phyloP scores from a whole-genome alignment of 164 flowering plant genomes.

The Berberis vulgaris region DNA sequence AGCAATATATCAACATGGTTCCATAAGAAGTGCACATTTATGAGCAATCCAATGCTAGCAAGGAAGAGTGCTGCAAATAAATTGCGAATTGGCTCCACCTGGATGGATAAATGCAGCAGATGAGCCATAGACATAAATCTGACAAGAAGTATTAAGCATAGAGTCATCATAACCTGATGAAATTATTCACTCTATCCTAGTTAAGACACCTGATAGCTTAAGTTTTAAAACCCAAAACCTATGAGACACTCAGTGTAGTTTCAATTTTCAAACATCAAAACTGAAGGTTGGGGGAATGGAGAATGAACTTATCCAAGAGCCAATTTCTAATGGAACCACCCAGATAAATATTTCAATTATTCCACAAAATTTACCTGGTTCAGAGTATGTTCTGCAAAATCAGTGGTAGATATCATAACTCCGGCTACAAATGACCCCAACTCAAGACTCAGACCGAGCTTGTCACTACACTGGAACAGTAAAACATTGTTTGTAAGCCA shows the following conservation, averaged over 20 bases:
- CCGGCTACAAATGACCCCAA: constrained; percentile 98
- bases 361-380: constrained; percentile 56
- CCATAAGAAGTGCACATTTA: constrained; percentile 90
- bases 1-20: constrained; percentile 88
- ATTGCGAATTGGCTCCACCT: constrained; percentile 98
- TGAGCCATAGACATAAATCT: too few relatives aligned
- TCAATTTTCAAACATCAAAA: too few relatives aligned
- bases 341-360: not conserved
- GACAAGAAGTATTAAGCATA: too few relatives aligned
- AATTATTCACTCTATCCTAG: too few relatives aligned
- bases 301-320: too few relatives aligned
- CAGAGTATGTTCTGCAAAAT: constrained; percentile 83
- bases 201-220: too few relatives aligned
- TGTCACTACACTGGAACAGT: constrained; percentile 90
- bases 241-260: too few relatives aligned
- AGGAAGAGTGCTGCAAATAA: constrained; percentile 96
- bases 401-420: constrained; percentile 95
- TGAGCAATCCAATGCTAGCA: constrained; percentile 96
- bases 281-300: too few relatives aligned
- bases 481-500: constrained; percentile 5
- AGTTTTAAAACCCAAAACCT: too few relatives aligned
- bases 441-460: constrained; percentile 94
- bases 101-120: constrained; percentile 14
- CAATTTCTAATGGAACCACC: too few relatives aligned
- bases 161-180: too few relatives aligned